A percentile compares a stretch with the other conserved stretches of the same genome.
phyloP scores from a whole-genome alignment of 768 basidiomycete genomes.

The Collybiopsis confluens region DNA sequence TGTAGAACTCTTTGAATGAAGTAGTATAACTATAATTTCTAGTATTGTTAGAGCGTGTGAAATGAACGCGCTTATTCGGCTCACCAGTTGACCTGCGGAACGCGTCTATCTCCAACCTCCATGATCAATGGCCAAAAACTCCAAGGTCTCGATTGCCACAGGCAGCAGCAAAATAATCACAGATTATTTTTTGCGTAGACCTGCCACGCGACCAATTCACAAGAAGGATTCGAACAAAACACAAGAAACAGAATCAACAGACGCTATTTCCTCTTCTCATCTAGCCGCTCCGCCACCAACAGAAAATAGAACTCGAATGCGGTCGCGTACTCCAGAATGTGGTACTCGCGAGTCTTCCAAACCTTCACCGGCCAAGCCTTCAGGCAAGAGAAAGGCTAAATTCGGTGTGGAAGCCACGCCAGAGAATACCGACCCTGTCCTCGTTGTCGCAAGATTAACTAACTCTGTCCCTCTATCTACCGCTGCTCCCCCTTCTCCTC shows the following conservation, averaged over 20 bases:
- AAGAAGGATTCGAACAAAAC: constrained; percentile 1
- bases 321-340: not conserved
- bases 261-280: constrained; percentile 8
- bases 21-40: not conserved
- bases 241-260: not conserved
- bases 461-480: constrained; percentile 17
- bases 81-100: not conserved
- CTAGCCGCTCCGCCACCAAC: constrained; percentile 10
- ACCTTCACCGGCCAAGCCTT: not conserved
- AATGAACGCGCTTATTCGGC: not conserved
- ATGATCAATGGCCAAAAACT: constrained; percentile 17
- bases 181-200: constrained; percentile 40
- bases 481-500: constrained; percentile 16
- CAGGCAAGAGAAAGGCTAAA: constrained; percentile 28
- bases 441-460: constrained; percentile 28
- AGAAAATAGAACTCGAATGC: constrained; percentile 6
- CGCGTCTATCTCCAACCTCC: not conserved
- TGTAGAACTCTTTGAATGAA: not conserved
- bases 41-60: constrained; percentile 4
- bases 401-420: constrained; percentile 34
- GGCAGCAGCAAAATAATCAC: constrained; percentile 32
- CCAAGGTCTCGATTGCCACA: constrained; percentile 20
- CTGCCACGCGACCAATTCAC: constrained; percentile 15
- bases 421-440: constrained; percentile 21
- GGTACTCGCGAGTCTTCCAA: not conserved